Conservation (phyloP, 352 stramenopile genomes). For the Phytopythium cucurbitacearum region DNA sequence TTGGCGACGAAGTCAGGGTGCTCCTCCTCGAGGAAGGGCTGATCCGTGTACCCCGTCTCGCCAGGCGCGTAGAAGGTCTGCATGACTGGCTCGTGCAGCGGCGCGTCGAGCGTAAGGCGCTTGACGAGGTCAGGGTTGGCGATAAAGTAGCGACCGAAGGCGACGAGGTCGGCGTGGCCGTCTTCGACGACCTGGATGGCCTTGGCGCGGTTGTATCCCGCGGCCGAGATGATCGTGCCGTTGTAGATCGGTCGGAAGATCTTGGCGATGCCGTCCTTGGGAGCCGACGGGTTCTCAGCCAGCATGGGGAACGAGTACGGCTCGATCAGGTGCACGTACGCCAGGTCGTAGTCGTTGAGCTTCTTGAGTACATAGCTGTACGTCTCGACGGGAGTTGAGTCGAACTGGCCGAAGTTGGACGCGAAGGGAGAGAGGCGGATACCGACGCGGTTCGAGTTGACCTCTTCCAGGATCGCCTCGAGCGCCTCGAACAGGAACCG, state of each 20-base stretch:
- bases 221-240: constrained; percentile 28
- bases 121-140: constrained; percentile 30
- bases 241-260: constrained; percentile 40
- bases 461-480: constrained; percentile 25
- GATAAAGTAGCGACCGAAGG: constrained; percentile 53
- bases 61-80: constrained; percentile 29
- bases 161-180: constrained; percentile 35
- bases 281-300: constrained; percentile 7
- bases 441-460: constrained; percentile 16
- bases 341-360: constrained; percentile 35
- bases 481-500: constrained; percentile 64
- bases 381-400: constrained; percentile 19
- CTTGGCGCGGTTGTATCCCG: constrained; percentile 26
- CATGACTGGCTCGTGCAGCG: constrained; percentile 32
- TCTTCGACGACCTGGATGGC: constrained; percentile 30
- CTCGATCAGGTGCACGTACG: constrained; percentile 39
- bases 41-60: constrained; percentile 34
- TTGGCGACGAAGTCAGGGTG: no score
- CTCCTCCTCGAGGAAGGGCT: constrained; percentile 25
- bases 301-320: constrained; percentile 18
- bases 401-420: constrained; percentile 20
- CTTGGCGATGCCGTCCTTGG: constrained; percentile 7
- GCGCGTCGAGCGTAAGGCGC: constrained; percentile 27
- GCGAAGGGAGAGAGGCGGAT: constrained; percentile 24
- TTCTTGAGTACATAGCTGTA: constrained; percentile 25